Evolutionary conservation across 805 yeast genomes (phyloP), one percentile per base, ranked within the genome.

Genomic region (Candida alai): DNA sequence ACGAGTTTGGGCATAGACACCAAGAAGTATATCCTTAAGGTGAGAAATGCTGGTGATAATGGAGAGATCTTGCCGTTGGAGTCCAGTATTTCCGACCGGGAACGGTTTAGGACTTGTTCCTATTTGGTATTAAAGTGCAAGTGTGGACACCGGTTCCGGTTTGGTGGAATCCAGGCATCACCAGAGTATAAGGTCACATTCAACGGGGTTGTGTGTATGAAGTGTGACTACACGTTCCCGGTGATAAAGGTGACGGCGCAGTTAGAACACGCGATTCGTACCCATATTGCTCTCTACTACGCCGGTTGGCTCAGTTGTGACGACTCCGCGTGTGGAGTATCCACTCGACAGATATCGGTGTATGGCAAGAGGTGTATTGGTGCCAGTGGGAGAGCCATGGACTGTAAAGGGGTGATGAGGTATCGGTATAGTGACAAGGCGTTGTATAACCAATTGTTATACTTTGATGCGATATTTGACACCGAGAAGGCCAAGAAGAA

Each of bases 301-400:
- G 79, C 84, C n/a, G 90, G 89, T 4, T 78, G 93, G 86, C 62
- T 88, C 29, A 61, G 58, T 0, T 93, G 99, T 63, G 94, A 84
- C 55, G 97, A 93, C 48, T 54, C 78, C 5, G 73, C 93, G 1
- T 90, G 97, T 62, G 85, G 84, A 2, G 67, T 76, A 34, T 69
- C 70, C 11, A 89, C 97, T 0, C 71, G 96, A 42, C 95, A 89
- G 52, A 73, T 93, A 16, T 78, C 89, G 14, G 96, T 89, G 4
- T 87, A 85, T 51, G 97, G 97, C 34, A 77, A 80, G 46, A 73
- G 90, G 45, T 88, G 97, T 56, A 68, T 87, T 39, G 83, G 85
- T 26, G 57, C 57, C 38, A 72, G 70, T 49, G 85, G 85, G 2
- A 70, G 63, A 26, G 77, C 80, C 1, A 71, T 65, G 43, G 78